Evolutionary conservation across 192 early-diverging fungal species (phyloP).

Genomic region (Linnemannia elongata): DNA sequence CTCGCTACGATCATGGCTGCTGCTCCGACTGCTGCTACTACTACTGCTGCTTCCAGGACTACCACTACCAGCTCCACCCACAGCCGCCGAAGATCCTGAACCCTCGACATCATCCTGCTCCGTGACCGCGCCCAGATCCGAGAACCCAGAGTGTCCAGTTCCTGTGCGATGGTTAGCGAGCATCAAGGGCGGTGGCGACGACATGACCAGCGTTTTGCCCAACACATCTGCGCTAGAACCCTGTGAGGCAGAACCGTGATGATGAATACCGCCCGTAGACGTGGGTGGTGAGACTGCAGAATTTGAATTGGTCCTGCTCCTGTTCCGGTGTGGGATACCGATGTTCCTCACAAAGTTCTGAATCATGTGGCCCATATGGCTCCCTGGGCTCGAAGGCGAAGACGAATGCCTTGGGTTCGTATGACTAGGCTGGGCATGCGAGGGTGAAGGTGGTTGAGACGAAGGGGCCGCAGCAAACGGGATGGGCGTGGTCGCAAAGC

Average conservation of each 20-base stretch:
- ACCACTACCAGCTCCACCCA: conserved; percentile 2
- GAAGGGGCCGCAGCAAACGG: conserved; percentile 26
- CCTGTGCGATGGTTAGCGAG: not conserved
- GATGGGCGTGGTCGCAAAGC: conserved; percentile 33
- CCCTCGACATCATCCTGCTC: conserved; percentile 34
- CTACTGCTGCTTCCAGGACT: conserved; percentile 8
- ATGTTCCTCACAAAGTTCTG: conserved; percentile 54
- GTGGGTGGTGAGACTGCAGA: conserved; percentile 29
- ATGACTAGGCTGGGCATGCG: not conserved
- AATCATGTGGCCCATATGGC: conserved; percentile 47
- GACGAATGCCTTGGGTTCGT: not conserved
- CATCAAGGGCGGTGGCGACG: conserved; percentile 15
- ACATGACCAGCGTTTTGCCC: conserved; percentile 44
- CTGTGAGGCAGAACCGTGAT: not conserved
- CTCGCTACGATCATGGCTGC: conserved; percentile 24
- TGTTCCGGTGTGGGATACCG: conserved; percentile 43
- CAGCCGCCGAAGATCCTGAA: not conserved
- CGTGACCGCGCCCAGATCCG: conserved; percentile 42
- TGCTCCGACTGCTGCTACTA: conserved; percentile 28
- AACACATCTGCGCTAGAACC: conserved; percentile 27
- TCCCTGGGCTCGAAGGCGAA: conserved; percentile 32
- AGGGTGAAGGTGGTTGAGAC: not conserved
- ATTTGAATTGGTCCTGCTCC: conserved; percentile 53
- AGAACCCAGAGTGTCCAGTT: conserved; percentile 21
- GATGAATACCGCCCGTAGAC: not conserved